phyloP scores from a whole-genome alignment of 192 early-diverging fungal genomes.

The Coemansia biformis region DNA sequence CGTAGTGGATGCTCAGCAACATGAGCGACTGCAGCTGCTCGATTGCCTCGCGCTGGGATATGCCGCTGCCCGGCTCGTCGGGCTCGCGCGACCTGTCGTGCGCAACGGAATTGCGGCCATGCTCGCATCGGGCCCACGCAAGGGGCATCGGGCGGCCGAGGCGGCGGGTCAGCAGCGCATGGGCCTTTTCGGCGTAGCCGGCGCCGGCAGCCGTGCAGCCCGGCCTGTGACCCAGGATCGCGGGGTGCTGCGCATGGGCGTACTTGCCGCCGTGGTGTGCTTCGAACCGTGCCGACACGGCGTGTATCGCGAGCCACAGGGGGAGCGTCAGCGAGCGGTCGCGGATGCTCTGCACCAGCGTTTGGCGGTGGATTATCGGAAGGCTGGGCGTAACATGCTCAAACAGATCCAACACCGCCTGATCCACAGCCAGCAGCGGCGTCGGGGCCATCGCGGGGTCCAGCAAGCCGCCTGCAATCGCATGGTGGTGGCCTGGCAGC shows the following conservation, averaged over 20 bases:
- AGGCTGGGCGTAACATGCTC: constrained; percentile 33
- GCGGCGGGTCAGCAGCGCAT: constrained; percentile 33
- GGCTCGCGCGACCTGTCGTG: constrained; percentile 8
- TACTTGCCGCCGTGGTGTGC: constrained; percentile 7
- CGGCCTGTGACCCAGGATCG: too few relatives aligned
- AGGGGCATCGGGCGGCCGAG: constrained; percentile 23
- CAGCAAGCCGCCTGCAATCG: too few relatives aligned
- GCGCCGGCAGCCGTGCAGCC: constrained; percentile 16
- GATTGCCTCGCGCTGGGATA: constrained; percentile 27
- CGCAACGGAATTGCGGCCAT: constrained; percentile 10
- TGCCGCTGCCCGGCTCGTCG: constrained; percentile 9
- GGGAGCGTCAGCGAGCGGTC: constrained; percentile 35
- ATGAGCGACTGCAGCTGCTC: constrained; percentile 41
- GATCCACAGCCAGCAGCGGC: constrained; percentile 41
- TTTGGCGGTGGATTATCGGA: constrained; percentile 45
- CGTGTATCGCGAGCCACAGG: constrained; percentile 49
- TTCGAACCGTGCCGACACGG: constrained; percentile 37
- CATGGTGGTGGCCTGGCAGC: too few relatives aligned
- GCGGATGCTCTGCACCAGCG: constrained; percentile 35
- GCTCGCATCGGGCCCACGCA: constrained; percentile 16
- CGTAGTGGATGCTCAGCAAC: constrained; percentile 38
- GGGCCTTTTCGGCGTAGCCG: constrained; percentile 40
- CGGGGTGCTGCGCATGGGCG: too few relatives aligned
- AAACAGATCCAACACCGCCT: constrained; percentile 45
- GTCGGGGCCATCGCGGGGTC: constrained; percentile 23